Percentiles rank a stretch among this genome's conserved stretches.
Evolutionary conservation across 371 early-diverging fungal species (phyloP).

Genomic region (Basidiobolus meristosporus): DNA sequence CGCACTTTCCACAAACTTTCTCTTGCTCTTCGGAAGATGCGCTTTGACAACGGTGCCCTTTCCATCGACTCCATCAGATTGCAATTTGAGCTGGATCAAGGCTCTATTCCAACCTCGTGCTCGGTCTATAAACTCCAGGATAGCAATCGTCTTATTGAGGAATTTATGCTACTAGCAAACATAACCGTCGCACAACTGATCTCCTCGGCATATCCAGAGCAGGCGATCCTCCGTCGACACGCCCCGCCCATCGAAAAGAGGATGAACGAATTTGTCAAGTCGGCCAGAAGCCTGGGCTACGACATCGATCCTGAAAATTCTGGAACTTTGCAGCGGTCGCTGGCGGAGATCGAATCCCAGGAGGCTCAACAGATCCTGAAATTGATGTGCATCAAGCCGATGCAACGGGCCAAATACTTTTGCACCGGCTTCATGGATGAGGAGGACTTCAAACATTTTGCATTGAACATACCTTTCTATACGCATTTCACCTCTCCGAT

Average conservation of each 20-base stretch:
- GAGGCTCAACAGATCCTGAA: too few relatives aligned
- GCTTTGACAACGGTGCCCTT: conserved; percentile 73
- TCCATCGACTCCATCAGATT: conserved; percentile 56
- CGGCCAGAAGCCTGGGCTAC: conserved; percentile 26
- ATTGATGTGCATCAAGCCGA: conserved; percentile 64
- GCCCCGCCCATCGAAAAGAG: conserved; percentile 45
- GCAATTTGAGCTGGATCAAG: conserved; percentile 52
- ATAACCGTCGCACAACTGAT: conserved; percentile 91
- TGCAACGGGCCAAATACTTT: conserved; percentile 91
- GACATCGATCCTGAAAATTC: conserved; percentile 21
- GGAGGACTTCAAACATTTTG: conserved; percentile 61
- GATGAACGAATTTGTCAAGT: conserved; percentile 32
- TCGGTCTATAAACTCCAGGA: conserved; percentile 70
- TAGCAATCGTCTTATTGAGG: conserved; percentile 93
- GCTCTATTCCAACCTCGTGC: conserved; percentile 42
- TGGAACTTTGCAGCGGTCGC: conserved; percentile 41
- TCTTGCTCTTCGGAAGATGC: conserved; percentile 34
- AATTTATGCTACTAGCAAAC: conserved; percentile 99
- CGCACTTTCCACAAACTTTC: too few relatives aligned
- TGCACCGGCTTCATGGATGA: conserved; percentile 58
- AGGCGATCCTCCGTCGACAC: conserved; percentile 82
- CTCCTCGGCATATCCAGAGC: conserved; percentile 61
- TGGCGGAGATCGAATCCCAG: conserved; percentile 40
- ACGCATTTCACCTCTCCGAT: conserved; percentile 99
- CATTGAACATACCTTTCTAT: conserved; percentile 70